Conservation (phyloP, 495 filamentous ascomycete species). For the Cenococcum geophilum region DNA sequence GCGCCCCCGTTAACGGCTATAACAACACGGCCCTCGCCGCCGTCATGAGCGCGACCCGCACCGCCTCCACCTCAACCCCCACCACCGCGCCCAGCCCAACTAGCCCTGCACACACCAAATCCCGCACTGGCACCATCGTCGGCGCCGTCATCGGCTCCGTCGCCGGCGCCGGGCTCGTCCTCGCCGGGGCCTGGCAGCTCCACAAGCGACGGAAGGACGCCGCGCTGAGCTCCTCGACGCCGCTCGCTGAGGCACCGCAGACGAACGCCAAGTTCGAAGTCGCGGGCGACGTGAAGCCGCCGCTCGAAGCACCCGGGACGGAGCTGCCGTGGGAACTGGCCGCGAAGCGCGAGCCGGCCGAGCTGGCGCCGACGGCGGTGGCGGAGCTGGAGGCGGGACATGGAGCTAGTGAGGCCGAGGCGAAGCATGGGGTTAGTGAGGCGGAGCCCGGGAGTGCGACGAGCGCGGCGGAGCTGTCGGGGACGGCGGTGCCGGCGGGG, state of each 20-base stretch:
- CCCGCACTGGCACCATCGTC: conserved; percentile 26
- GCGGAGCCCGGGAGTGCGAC: conserved; percentile 11
- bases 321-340: conserved; percentile 4
- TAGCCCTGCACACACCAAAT: conserved; percentile 4
- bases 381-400: not conserved
- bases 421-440: conserved; percentile 10
- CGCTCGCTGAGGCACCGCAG: not conserved
- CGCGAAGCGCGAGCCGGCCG: not conserved
- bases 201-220: conserved; percentile 14
- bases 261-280: not conserved
- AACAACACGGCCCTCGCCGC: not conserved
- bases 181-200: conserved; percentile 17
- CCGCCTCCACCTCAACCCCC: not conserved
- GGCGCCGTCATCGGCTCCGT: conserved; percentile 35
- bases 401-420: not conserved
- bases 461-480: conserved; percentile 14
- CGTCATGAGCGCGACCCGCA: not conserved
- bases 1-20: conserved; percentile 12
- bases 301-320: not conserved
- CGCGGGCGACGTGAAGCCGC: not conserved
- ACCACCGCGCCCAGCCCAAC: not conserved
- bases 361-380: not conserved
- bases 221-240: not conserved
- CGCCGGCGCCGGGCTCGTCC: conserved; percentile 22
- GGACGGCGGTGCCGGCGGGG: conserved; percentile 6